phyloP scores from a whole-genome alignment of 164 flowering plant species.

The Berberis vulgaris region DNA sequence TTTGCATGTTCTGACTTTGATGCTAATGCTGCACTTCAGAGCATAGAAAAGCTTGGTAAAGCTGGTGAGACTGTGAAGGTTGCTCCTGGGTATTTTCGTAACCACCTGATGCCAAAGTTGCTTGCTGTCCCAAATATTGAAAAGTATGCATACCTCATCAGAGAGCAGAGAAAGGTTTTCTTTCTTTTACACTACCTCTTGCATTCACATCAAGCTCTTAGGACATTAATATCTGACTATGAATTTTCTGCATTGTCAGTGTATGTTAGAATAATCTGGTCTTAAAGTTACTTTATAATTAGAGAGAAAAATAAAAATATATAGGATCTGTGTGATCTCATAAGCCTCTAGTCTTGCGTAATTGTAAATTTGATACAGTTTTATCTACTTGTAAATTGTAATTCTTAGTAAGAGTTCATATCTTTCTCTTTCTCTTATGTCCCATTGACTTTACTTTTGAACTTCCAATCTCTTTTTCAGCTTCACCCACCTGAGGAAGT shows the following conservation, averaged over 20 bases:
- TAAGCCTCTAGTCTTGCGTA: too few species aligned
- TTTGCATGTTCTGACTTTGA: not conserved
- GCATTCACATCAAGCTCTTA: not conserved
- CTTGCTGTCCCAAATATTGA: conserved; percentile 93
- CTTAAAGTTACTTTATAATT: too few species aligned
- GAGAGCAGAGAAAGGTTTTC: conserved; percentile 80
- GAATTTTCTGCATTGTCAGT: not conserved
- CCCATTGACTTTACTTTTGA: not conserved
- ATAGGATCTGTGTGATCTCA: too few species aligned
- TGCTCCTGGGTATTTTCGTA: conserved; percentile 92
- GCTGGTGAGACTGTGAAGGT: conserved; percentile 97
- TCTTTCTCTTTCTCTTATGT: too few species aligned
- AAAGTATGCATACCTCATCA: conserved; percentile 67
- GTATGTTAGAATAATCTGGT: too few species aligned
- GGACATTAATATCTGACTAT: not conserved
- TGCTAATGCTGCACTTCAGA: conserved; percentile 21
- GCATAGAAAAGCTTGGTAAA: conserved; percentile 79
- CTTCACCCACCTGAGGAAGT: conserved; percentile 61
- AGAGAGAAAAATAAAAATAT: not conserved
- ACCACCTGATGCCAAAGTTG: conserved; percentile 94
- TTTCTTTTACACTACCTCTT: not conserved
- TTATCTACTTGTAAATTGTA: not conserved
- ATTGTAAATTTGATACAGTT: not conserved
- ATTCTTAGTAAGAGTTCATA: too few species aligned
- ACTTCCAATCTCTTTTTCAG: conserved; percentile 27